Evolutionary conservation across 495 filamentous ascomycete species (phyloP).

Genomic region (Aspergillus funiculosus): DNA sequence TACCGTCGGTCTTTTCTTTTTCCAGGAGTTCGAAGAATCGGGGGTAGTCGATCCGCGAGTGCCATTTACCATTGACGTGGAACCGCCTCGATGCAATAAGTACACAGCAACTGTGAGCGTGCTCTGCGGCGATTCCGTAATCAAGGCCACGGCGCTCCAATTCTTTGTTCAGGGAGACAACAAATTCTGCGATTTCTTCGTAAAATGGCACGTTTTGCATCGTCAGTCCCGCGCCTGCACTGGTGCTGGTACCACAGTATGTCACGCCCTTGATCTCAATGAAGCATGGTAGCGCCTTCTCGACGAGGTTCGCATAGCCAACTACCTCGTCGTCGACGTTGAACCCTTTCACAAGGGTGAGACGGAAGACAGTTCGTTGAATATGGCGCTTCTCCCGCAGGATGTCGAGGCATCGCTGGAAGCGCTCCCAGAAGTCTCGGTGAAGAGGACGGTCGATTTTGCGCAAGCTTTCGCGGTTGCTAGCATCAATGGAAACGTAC

Average conservation of each 20-base stretch:
- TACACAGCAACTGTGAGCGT: conserved; percentile 89
- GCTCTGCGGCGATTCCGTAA: conserved; percentile 92
- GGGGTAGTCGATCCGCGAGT: conserved; percentile 84
- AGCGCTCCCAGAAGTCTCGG: conserved; percentile 96
- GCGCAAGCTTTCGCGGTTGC: conserved; percentile 78
- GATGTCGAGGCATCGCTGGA: conserved; percentile 84
- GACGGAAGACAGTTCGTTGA: conserved; percentile 89
- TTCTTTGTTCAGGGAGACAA: conserved; percentile 60
- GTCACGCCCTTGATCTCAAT: conserved; percentile 96
- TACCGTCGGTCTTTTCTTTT: conserved; percentile 50
- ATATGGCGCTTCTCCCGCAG: conserved; percentile 69
- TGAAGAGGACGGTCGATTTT: conserved; percentile 88
- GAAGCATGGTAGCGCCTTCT: conserved; percentile 78
- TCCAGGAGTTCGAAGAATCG: conserved; percentile 83
- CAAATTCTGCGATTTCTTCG: conserved; percentile 77
- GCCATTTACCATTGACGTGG: conserved; percentile 69
- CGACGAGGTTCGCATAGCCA: conserved; percentile 86
- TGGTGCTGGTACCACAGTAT: conserved; percentile 85
- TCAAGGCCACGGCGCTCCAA: conserved; percentile 60
- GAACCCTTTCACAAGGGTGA: conserved; percentile 94
- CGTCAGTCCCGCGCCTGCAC: conserved; percentile 72
- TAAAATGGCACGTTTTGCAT: conserved; percentile 98
- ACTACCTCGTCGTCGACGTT: conserved; percentile 89
- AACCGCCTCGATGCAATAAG: conserved; percentile 77
- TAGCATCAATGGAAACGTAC: conserved; percentile 92